Base-by-base conservation (phyloP, 805 yeast genomes). In the Yamadazyma olivae region DNA sequence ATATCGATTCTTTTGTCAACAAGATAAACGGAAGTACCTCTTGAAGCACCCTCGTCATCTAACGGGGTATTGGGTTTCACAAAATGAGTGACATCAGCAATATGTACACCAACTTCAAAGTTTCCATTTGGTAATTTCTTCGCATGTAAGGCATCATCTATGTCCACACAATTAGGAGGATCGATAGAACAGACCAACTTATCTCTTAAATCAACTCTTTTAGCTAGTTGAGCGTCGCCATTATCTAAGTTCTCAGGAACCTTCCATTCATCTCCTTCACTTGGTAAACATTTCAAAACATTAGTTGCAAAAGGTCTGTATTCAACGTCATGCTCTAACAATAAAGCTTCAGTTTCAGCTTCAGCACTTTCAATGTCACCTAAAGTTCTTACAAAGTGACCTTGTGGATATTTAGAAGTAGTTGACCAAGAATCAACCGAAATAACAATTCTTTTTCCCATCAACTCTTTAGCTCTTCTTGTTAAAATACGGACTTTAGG, bases 1-100 rank as follows among this genome's bases (percentile, higher is more conserved):
- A 93, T 93, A 72, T 93, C 99, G 50, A 93, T 93, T 74, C 99
- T 85, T 62, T 93, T 91, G 58, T 93, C 99, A 10, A 93, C 99
- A 38, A 93, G 70, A 61, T 93, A 93, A 3, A 93, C 97, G 4
- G 99, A 90, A 0, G 99, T 93, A 51, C 97, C 98, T 63, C 99
- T 79, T 1, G 95, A 75, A 0, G 98, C 95, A 61, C 97, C 99
- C 64, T 93, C 99, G 30, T 78, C 83, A 57, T 93, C 99, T 41
- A 93, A 70, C 0, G 98, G 81, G 3, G 96, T 88, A 44, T 81
- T 83, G 0, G 99, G 83, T 60, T 89, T 88, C 30, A 93, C 99
- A 54, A 93, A 93, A 64, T 93, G 95, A 1, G 98, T 87, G 20
- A 93, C 99, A 64, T 93, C 99, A 7, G 99, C 99, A 67, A 93